Percentiles rank a stretch among this genome's conserved stretches.
Evolutionary conservation across 371 early-diverging fungal species (phyloP).

Genomic region (Fennellomyces sp.): DNA sequence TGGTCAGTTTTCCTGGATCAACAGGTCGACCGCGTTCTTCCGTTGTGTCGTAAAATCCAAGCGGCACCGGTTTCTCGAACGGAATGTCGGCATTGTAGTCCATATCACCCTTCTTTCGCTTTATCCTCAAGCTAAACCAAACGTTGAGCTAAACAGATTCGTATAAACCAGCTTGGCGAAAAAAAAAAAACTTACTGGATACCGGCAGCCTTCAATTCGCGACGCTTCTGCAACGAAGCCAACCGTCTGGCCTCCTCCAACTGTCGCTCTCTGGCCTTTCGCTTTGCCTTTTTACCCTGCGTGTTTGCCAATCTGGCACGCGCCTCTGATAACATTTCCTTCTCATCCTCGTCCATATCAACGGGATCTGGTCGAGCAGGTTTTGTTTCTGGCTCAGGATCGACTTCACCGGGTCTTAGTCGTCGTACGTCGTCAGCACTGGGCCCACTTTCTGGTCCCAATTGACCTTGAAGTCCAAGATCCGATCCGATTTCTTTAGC

Average conservation of each 20-base stretch:
- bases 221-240: slow-evolving; percentile 88
- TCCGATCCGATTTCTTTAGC: slow-evolving; percentile 64
- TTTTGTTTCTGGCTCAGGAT: slow-evolving; percentile 96
- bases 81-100: slow-evolving; percentile 97
- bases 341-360: slow-evolving; percentile 99
- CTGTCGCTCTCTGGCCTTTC: slow-evolving; percentile 97
- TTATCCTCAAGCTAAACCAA: slow-evolving; percentile 45
- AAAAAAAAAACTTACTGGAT: slow-evolving; percentile 65
- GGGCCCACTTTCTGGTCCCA: slow-evolving; percentile 75
- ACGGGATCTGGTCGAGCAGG: slow-evolving; percentile 98
- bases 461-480: slow-evolving; percentile 67
- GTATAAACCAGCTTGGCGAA: not conserved
- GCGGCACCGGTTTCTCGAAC: slow-evolving; percentile 84
- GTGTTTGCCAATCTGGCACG: slow-evolving; percentile 98
- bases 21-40: slow-evolving; percentile 75
- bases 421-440: slow-evolving; percentile 80
- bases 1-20: slow-evolving; percentile 63
- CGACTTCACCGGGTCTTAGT: slow-evolving; percentile 95
- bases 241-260: slow-evolving; percentile 94
- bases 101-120: slow-evolving; percentile 76
- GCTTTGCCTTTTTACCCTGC: slow-evolving; percentile 98
- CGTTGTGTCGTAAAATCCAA: slow-evolving; percentile 91
- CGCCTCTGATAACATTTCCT: slow-evolving; percentile 98
- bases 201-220: slow-evolving; percentile 97
- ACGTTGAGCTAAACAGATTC: not conserved